These are phyloP conservation scores for Solidago caesia DNA, from an alignment of 129 eudicot species.

Conservation along the genomic window DNA sequence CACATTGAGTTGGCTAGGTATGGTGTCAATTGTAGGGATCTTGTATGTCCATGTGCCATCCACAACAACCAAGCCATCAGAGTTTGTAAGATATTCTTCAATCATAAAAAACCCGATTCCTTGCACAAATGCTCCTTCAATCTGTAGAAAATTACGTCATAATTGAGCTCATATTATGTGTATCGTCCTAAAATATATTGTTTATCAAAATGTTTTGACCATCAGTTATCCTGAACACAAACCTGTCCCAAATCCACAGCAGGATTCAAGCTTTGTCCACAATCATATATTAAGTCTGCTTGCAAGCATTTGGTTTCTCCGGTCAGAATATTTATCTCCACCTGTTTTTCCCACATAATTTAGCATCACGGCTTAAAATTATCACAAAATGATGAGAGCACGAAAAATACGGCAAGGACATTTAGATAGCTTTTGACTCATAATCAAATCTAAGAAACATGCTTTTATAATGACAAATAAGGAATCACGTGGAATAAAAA, in stretches of 20 bases:
- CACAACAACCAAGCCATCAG: constrained; percentile 63
- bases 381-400: neutral
- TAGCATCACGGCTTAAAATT: neutral
- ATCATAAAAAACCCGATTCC: constrained; percentile 96
- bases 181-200: neutral
- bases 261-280: constrained; percentile 96
- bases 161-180: neutral
- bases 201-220: too few relatives aligned
- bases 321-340: constrained; percentile 71
- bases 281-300: constrained; percentile 79
- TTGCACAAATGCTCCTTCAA: constrained; percentile 97
- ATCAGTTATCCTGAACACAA: constrained; percentile 3
- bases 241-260: constrained; percentile 99
- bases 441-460: neutral
- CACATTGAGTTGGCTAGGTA: constrained; percentile 72
- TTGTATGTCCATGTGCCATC: constrained; percentile 97
- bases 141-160: constrained; percentile 24
- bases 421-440: neutral
- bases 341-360: constrained; percentile 45
- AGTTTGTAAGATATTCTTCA: constrained; percentile 68
- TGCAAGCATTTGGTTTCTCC: constrained; percentile 81
- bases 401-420: neutral
- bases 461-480: neutral
- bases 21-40: constrained; percentile 90
- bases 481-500: neutral